phyloP scores from a whole-genome alignment of 495 filamentous ascomycete species.

The Aspergillus wentii region DNA sequence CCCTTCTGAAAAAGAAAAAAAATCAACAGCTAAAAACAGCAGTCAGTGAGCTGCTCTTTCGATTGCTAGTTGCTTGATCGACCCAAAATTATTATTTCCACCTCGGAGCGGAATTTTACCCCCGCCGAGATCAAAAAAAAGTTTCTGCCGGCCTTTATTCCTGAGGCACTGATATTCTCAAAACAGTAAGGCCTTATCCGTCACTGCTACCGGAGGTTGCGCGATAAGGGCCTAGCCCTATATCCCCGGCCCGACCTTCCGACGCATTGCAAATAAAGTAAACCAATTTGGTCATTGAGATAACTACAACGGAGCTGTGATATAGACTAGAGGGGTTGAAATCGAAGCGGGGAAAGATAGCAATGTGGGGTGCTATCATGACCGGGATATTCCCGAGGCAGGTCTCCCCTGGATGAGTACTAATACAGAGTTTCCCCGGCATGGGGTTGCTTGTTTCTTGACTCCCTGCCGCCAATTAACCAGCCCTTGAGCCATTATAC shows the following conservation, averaged over 20 bases:
- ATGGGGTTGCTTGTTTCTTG: too few species aligned
- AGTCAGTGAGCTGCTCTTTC: conserved; percentile 8
- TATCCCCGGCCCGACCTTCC: conserved; percentile 6
- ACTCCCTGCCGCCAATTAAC: too few species aligned
- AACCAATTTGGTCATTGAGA: too few species aligned
- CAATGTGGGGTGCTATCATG: conserved; percentile 5
- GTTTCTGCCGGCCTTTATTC: conserved; percentile 8
- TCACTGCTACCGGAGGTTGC: background rate
- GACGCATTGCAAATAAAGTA: too few species aligned
- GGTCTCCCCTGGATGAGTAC: too few species aligned
- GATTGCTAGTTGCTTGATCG: conserved; percentile 12
- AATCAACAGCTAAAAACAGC: conserved; percentile 1
- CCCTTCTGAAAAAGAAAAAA: conserved; percentile 14
- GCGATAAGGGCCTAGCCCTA: conserved; percentile 8
- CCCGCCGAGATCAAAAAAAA: conserved; percentile 17
- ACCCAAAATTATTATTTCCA: conserved; percentile 33
- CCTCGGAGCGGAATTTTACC: conserved; percentile 24
- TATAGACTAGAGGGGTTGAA: too few species aligned
- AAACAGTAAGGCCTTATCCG: background rate
- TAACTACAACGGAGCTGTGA: too few species aligned
- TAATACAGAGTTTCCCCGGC: too few species aligned
- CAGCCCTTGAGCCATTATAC: too few species aligned
- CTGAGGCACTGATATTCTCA: conserved; percentile 6
- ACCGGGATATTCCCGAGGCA: conserved; percentile 6
- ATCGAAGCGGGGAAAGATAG: conserved; percentile 13